These are phyloP conservation scores for Saururus chinensis DNA, from an alignment of 164 flowering plant species.

Conservation along the genomic window DNA sequence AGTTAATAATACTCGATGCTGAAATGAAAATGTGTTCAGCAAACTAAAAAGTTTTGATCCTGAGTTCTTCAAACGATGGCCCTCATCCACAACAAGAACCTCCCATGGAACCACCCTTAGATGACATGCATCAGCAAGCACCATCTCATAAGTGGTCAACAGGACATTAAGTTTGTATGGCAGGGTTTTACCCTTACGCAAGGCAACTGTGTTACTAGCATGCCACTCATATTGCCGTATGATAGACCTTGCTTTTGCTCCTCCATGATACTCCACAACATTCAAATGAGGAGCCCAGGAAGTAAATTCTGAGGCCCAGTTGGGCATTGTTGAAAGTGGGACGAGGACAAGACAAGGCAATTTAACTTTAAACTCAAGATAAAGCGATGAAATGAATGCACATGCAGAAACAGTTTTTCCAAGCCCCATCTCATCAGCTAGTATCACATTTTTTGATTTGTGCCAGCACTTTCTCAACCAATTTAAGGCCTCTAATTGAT, in stretches of 20 bases:
- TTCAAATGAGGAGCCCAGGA: conserved; percentile 90
- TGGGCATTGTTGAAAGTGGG: conserved; percentile 99
- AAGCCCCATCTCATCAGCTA: conserved; percentile 99
- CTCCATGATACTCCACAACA: conserved; percentile 97
- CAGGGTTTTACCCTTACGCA: conserved; percentile 29
- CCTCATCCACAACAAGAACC: conserved; percentile 98
- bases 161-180: conserved; percentile 80
- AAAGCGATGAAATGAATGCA: conserved; percentile 85
- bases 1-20: conserved; percentile 89
- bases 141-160: conserved; percentile 96
- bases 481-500: conserved; percentile 95
- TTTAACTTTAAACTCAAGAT: conserved; percentile 64
- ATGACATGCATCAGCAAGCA: conserved; percentile 80
- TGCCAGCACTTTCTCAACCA: conserved; percentile 97
- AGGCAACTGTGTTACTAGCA: conserved; percentile 32
- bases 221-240: conserved; percentile 99
- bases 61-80: conserved; percentile 92
- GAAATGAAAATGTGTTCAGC: conserved; percentile 87
- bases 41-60: conserved; percentile 88
- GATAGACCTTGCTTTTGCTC: conserved; percentile 78
- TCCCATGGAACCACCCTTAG: conserved; percentile 97
- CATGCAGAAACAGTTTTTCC: conserved; percentile 96
- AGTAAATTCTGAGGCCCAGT: conserved; percentile 92
- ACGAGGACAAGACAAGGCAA: conserved; percentile 89
- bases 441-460: conserved; percentile 84